Evolutionary conservation across 2,329 filamentous ascomycete species (phyloP), one percentile per base, ranked within the genome.

Genomic region (Mariannaea sp.): DNA sequence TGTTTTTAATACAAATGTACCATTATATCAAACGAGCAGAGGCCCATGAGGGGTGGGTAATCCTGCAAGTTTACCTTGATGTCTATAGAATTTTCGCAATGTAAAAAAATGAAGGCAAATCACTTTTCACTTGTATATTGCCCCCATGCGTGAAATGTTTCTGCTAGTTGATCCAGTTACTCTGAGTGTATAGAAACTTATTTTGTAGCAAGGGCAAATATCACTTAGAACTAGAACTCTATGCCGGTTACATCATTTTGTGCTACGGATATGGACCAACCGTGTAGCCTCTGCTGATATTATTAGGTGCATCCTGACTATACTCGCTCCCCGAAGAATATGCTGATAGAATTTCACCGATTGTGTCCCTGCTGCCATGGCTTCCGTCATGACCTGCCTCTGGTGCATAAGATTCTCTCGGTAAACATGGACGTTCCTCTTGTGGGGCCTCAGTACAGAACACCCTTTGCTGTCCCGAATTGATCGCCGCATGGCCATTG

Each of bases 1-100:
- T 63, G 45, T 67, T 62, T 29, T 60, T 65, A 67, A 66, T 65
- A 65, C 56, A 62, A 49, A 46, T 67, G 65, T 67, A 67, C 57
- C 41, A 66, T 67, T n/a, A 65, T 62, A 65, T 62, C 12, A 41
- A n/a, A 51, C 49, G 26, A 36, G 17, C 10, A 14, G 10, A 26
- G 2, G 17, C 19, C n/a, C 10, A 26, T 7, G 36, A 35, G 9
- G 13, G n/a, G 17, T 20, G n/a, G n/a, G n/a, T n/a, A n/a, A n/a
- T n/a, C n/a, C n/a, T n/a, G n/a, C n/a, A n/a, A n/a, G n/a, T n/a
- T n/a, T n/a, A n/a, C n/a, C n/a, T n/a, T n/a, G n/a, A n/a, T n/a
- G n/a, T n/a, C n/a, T n/a, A n/a, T n/a, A n/a, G n/a, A n/a, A n/a
- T n/a, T n/a, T n/a, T n/a, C n/a, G n/a, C n/a, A n/a, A n/a, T n/a